Evolutionary conservation across 2,329 filamentous ascomycete species (phyloP), one percentile per base, ranked within the genome.

Genomic region (Lachnellula subtilissima): DNA sequence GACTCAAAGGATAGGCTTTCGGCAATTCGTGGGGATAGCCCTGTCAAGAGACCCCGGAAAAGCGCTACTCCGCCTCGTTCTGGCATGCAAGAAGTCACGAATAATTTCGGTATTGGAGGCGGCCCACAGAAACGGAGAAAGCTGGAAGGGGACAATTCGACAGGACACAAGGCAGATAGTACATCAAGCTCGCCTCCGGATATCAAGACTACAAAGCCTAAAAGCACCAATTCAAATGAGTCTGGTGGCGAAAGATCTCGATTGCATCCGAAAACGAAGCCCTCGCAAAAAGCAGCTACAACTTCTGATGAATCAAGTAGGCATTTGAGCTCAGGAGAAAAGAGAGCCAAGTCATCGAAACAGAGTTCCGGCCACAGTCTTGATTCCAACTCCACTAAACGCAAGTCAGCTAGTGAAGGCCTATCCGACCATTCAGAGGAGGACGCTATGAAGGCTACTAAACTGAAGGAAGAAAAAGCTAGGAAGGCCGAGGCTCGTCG

Each of bases 31-130:
- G 75, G 76, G 14, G 83, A 85, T 25, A 73, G 71, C 52, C 72
- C 79, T 6, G 68, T 74, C n/a, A 87, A 86, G 68, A 75, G 84
- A 43, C 80, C 81, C 63, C 76, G 84, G 28, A 75, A 76, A 32
- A 87, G 84, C 61, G 75, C 78, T 50, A 85, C 83, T 0, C 83
- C 84, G 2, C 80, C 84, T 28, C 71, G 74, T 32, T 63, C 64
- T 14, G 55, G 61, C 23, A 64, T 61, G 47, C 74, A 75, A n/a
- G 78, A 75, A 56, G 73, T 76, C 19, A 73, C 72, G 1, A 48
- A 55, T 23, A 80, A 83, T 14, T 83, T 80, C 62, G 81, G 84
- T 35, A 74, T 76, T 32, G 67, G 69, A 42, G 81, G 84, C 53
- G 74, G 67, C 8, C 76, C 81, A 15, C 60, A 73, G 17, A 87